Evolutionary conservation across 768 basidiomycete genomes (phyloP).

Genomic region (Leccinum ochraceum): DNA sequence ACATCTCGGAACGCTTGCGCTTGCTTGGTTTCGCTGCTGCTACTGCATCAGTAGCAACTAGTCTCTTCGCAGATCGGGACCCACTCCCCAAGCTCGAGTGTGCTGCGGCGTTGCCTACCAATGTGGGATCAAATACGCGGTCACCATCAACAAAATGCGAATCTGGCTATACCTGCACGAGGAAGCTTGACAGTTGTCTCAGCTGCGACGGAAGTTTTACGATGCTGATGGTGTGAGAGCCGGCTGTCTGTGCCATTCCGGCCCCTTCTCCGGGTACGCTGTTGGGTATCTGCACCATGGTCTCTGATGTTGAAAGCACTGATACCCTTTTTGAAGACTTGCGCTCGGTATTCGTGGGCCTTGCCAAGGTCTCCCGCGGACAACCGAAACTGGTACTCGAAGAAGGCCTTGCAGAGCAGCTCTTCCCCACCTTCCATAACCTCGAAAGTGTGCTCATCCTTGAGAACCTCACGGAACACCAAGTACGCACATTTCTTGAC

Average conservation of each 20-base stretch:
- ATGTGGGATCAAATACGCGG: slow-evolving; percentile 2
- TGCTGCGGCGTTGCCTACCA: neutral
- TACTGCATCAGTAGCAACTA: neutral
- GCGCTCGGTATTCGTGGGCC: neutral
- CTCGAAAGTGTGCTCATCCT: slow-evolving; percentile 1
- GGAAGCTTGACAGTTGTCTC: neutral
- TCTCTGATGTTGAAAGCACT: slow-evolving; percentile 6
- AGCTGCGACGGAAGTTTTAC: neutral
- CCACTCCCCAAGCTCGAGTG: neutral
- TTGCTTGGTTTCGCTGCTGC: neutral
- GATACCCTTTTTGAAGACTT: slow-evolving; percentile 8
- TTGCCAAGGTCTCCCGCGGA: neutral
- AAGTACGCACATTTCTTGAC: slow-evolving; percentile 16
- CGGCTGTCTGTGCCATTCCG: neutral
- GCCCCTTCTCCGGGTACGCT: neutral
- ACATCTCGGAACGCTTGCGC: neutral
- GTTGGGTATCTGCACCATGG: neutral
- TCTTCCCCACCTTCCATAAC: slow-evolving; percentile 8
- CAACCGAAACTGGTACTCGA: slow-evolving; percentile 21
- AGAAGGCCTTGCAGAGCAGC: slow-evolving; percentile 22
- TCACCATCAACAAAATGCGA: neutral
- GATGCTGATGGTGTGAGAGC: neutral
- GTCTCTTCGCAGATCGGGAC: neutral
- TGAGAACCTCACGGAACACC: slow-evolving; percentile 3
- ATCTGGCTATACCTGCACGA: slow-evolving; percentile 15